Conservation (phyloP, 2,329 filamentous ascomycete species). For the Delphinella strobiligena region DNA sequence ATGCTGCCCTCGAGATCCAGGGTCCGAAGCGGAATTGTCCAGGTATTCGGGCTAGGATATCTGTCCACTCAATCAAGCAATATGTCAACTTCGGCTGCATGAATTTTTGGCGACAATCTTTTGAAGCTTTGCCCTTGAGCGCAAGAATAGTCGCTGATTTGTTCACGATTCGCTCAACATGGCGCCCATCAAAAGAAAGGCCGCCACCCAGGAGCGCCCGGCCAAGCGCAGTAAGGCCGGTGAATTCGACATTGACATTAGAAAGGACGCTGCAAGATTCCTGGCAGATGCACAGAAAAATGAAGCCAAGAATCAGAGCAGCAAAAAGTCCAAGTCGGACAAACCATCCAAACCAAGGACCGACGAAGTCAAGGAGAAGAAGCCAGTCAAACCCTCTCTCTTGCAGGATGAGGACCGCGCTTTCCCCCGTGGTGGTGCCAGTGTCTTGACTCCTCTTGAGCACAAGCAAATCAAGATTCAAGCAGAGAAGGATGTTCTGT, state of each 20-base stretch:
- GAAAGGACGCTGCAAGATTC: conserved; percentile 15
- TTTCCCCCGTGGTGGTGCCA: conserved; percentile 87
- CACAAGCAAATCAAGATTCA: conserved; percentile 94
- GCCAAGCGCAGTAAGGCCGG: conserved; percentile 22
- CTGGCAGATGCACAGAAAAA: conserved; percentile 3
- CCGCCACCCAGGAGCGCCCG: conserved; percentile 24
- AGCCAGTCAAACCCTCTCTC: conserved; percentile 28
- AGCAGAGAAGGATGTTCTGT: conserved; percentile 81
- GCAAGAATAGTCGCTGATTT: not conserved
- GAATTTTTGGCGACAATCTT: conserved; percentile 4
- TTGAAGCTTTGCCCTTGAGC: not conserved
- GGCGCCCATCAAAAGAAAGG: conserved; percentile 35
- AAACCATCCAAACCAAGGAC: conserved; percentile 8
- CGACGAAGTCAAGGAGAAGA: conserved; percentile 14
- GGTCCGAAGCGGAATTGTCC: not conserved
- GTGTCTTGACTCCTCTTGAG: conserved; percentile 81
- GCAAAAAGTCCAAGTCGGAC: conserved; percentile 1
- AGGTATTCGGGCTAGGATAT: not conserved
- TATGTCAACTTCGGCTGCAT: not conserved
- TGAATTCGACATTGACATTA: conserved; percentile 3
- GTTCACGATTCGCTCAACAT: conserved; percentile 17
- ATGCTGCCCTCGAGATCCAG: no score
- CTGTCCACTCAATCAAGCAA: not conserved
- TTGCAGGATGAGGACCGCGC: conserved; percentile 69
- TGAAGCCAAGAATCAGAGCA: conserved; percentile 19